Evolutionary conservation across 1,284 basidiomycete genomes (phyloP).

Genomic region (Fomitopsis betulina): DNA sequence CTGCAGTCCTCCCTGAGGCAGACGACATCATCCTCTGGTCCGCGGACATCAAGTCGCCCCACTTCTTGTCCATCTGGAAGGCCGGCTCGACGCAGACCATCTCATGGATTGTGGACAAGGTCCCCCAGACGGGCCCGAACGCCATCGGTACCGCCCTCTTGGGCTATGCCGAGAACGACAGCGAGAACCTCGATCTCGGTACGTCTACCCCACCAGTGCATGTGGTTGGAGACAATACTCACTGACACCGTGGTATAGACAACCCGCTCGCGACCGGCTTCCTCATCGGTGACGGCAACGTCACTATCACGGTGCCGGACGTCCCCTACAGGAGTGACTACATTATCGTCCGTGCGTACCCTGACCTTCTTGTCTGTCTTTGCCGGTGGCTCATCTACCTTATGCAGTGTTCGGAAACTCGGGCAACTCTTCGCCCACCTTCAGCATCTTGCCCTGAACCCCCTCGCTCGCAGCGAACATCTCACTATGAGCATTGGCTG

Average conservation of each 20-base stretch:
- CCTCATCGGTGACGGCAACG: constrained; percentile 27
- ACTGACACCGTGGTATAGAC: constrained; percentile 18
- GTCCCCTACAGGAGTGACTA: constrained; percentile 28
- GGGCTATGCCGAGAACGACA: constrained; percentile 27
- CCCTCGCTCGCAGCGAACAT: neutral
- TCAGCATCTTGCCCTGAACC: constrained; percentile 23
- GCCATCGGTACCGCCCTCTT: constrained; percentile 32
- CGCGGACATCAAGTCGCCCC: constrained; percentile 41
- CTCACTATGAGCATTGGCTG: too few species aligned
- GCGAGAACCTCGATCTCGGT: constrained; percentile 40
- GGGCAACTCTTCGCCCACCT: constrained; percentile 29
- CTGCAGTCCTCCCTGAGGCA: constrained; percentile 14
- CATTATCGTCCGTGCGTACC: constrained; percentile 31
- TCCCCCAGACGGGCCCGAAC: constrained; percentile 28
- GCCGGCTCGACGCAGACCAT: constrained; percentile 14
- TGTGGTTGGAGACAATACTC: neutral
- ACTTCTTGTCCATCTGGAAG: constrained; percentile 11
- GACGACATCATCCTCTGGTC: constrained; percentile 38
- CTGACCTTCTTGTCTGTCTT: too few species aligned
- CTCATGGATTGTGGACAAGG: constrained; percentile 22
- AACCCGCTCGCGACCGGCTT: constrained; percentile 35
- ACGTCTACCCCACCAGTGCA: constrained; percentile 14
- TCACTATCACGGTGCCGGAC: constrained; percentile 30
- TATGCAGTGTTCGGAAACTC: constrained; percentile 34
- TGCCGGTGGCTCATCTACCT: neutral